phyloP scores from a whole-genome alignment of 2,329 filamentous ascomycete genomes.

The Aspergillus pseudonomiae region DNA sequence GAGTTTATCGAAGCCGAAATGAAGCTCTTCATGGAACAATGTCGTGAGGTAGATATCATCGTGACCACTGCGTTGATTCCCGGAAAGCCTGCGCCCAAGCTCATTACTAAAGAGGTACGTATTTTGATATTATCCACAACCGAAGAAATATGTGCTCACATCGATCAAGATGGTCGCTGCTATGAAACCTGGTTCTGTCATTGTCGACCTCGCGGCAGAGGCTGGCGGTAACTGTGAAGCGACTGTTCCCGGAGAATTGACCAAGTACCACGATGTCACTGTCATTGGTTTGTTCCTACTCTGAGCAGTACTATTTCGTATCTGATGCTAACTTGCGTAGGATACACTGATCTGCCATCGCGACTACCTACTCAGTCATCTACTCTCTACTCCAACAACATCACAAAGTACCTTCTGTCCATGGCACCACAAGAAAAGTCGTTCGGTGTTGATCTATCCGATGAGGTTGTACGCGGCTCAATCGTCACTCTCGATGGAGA shows the following conservation, averaged over 20 bases:
- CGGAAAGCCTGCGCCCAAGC: slow-evolving; percentile 76
- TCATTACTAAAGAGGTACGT: slow-evolving; percentile 71
- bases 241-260: slow-evolving; percentile 72
- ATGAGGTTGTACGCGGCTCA: slow-evolving; percentile 82
- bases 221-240: slow-evolving; percentile 86
- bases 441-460: slow-evolving; percentile 77
- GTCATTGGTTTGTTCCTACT: slow-evolving; percentile 67
- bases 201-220: slow-evolving; percentile 87
- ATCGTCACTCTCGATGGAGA: slow-evolving; percentile 81
- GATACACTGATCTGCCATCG: slow-evolving; percentile 86
- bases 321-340: slow-evolving; percentile 35
- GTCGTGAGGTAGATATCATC: slow-evolving; percentile 85
- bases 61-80: slow-evolving; percentile 92
- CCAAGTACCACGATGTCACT: slow-evolving; percentile 75
- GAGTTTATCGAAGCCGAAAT: slow-evolving; percentile 92
- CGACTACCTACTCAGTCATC: slow-evolving; percentile 86
- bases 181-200: slow-evolving; percentile 87
- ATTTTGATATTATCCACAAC: slow-evolving; percentile 1
- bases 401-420: slow-evolving; percentile 83
- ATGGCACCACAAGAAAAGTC: slow-evolving; percentile 76
- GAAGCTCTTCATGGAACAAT: slow-evolving; percentile 88
- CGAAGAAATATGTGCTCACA: slow-evolving; percentile 6
- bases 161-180: slow-evolving; percentile 67
- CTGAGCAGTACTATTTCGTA: background rate
- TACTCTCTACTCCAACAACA: slow-evolving; percentile 90